Percentiles rank a stretch among this genome's conserved stretches.
phyloP scores from a whole-genome alignment of 768 basidiomycete species.

The Macrocybe gigantea region DNA sequence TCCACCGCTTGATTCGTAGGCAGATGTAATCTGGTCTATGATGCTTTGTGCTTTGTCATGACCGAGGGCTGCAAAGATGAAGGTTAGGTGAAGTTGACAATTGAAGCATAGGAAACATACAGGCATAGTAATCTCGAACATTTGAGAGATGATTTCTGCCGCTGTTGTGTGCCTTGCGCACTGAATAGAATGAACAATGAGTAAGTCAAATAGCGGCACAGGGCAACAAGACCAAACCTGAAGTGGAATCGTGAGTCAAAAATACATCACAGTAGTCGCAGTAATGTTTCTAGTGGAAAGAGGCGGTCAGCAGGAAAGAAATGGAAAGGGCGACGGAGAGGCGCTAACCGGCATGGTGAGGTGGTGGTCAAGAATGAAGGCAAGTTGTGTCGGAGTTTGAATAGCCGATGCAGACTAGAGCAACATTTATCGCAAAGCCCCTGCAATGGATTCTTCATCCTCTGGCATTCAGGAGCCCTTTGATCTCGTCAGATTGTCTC shows the following conservation, averaged over 20 bases:
- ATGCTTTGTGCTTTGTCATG: constrained; percentile 98
- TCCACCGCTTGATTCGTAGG: constrained; percentile 82
- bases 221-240: constrained; percentile 44
- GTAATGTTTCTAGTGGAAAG: constrained; percentile 70
- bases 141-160: constrained; percentile 96
- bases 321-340: constrained; percentile 4
- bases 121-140: constrained; percentile 95
- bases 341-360: constrained; percentile 60
- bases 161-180: constrained; percentile 97
- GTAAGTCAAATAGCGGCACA: background rate
- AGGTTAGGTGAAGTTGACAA: constrained; percentile 5
- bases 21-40: constrained; percentile 96
- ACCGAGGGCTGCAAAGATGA: constrained; percentile 53
- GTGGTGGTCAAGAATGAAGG: constrained; percentile 12
- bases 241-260: constrained; percentile 90
- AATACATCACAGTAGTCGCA: constrained; percentile 95
- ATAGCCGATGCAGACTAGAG: constrained; percentile 16
- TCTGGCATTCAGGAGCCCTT: constrained; percentile 91
- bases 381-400: constrained; percentile 20
- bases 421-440: constrained; percentile 17
- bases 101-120: constrained; percentile 35
- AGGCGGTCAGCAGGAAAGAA: constrained; percentile 4
- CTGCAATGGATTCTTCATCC: constrained; percentile 62
- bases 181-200: constrained; percentile 24
- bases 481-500: constrained; percentile 92